Evolutionary conservation across 768 basidiomycete species (phyloP), one percentile per base, ranked within the genome.

Genomic region (Pisolithus sp.): DNA sequence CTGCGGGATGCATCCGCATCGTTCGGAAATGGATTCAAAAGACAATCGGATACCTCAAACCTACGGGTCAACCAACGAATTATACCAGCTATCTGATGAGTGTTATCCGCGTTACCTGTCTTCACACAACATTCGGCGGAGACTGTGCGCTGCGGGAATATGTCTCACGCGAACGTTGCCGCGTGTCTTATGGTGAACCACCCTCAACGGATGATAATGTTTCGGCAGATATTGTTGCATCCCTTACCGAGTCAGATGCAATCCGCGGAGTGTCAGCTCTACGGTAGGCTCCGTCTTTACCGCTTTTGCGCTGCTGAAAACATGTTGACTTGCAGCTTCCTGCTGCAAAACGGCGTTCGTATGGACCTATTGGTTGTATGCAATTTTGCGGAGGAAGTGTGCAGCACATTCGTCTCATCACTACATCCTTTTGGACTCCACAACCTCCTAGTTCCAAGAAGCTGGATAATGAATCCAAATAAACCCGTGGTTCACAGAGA

Each of bases 351-450:
- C 0, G 47, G 49, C 2, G 53, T 82, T 4, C 62, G 57, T 3
- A 66, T 82, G 21, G 71, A 82, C 36, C 63, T 77, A 21, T 67
- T 68, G 20, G 68, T 76, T 10, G 61, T 85, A 2, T 84, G 79
- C 50, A 72, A 78, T 49, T 64, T 76, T 40, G 52, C 80, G n/a
- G 84, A 85, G 39, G 62, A 64, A 9, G 59, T 85, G 1, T 74
- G 77, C 45, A 69, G 68, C 6, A 69, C 68, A 13, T 57, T 73
- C 5, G 63, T 77, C 5, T 47, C 83, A 2, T 68, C 68, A 2
- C 59, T 60, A 8, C 46, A 21, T 13, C 31, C 46, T 3, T 36
- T 18, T 9, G 9, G 21, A n/a, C 45, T 61, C 80, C 76, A 83
- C 57, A 67, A 70, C 13, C 56, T 80, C 26, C 73, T 75, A 4